Base-by-base conservation (phyloP, 768 basidiomycete genomes). In the Aureoboletus auriporus region DNA sequence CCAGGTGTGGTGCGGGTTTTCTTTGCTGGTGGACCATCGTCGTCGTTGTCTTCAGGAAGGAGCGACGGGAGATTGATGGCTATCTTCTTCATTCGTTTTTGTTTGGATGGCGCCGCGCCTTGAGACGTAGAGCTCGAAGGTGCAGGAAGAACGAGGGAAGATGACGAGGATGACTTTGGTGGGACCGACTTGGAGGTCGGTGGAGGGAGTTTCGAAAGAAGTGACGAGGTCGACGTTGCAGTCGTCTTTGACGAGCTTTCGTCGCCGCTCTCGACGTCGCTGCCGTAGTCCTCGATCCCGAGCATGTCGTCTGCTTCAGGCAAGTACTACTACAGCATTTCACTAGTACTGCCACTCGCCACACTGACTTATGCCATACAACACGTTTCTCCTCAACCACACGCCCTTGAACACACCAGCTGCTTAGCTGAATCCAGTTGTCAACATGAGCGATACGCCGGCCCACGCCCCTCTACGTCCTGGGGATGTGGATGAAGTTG, bases 251-350 rank as follows among this genome's bases (percentile, higher is more conserved):
- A 20, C 7, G 47, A 60, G 30, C 47, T 50, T 48, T 78, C 78
- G 49, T 71, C 69, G 49, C 80, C 83, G 59, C 71, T 77, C 55
- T 86, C 82, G 58, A 67, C 76, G 69, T 75, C 85, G 67, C 87
- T 90, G 53, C 85, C 86, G 58, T 90, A 89, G 72, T 75, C 79
- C 58, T 85, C 86, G 50, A 90, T 74, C 29, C 84, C 85, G 53
- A 89, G 78, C 85, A 89, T 89, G 56, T 52, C 59, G 47, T 53
- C 13, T 2, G 29, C 6, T 35, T 34, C 28, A 9, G 43, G 31
- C 1, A 12, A 30, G 10, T 9, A 38, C 8, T 10, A n/a, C n/a
- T 23, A 23, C 20, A 23, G 20, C 20, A n/a, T 23, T 23, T 23
- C 20, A 23, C 20, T 23, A n/a, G n/a, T n/a, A n/a, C n/a, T n/a